Base-by-base conservation (phyloP, 345 rosid genomes). In the Angophora floribunda region DNA sequence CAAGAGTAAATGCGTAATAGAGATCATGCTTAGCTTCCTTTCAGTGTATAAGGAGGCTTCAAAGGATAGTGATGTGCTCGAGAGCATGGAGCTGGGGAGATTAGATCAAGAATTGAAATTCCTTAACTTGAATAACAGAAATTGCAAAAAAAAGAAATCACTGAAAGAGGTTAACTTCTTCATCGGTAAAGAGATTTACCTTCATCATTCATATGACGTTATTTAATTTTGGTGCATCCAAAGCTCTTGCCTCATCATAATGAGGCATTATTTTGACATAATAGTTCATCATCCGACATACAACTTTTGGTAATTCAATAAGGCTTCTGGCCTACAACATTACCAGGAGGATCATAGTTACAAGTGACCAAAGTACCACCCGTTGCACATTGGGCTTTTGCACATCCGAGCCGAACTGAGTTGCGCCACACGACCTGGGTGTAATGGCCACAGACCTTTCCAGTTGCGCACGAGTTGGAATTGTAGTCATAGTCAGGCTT, bases 321-420 rank as follows among this genome's bases (percentile, higher is more conserved):
- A 65, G 92, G 92, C 67, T 67, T 79, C 47, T 79, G n/a, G 26
- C 75, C 87, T 1, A 0, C 41, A 16, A 12, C 41, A 36, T 89
- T 90, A 8, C 91, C 91, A 0, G 52, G 87, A 44, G 92, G 93
- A 52, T 87, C 89, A 50, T 92, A 92, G 89, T 86, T 91, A 52
- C 93, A 92, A 7, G 45, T 36, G 8, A 92, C 14, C 36, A 92
- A 36, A 9, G 87, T 67, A 53, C 90, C 88, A 1, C 89, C 55
- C 21, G 21, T 52, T 1, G 55, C 21, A 7, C 55, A 52, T 52
- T 52, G 21, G 3, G 21, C 91, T 50, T 55, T 90, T 6, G 86
- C 86, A 4, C 89, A 89, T 12, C 91, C 89, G 5, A 89, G 51
- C 7, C 79, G 41, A 70, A 85, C 80, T 4, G 87, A 89, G 41